Base-by-base conservation (phyloP, 1,139 yeast genomes). In the Eremothecium gossypii region DNA sequence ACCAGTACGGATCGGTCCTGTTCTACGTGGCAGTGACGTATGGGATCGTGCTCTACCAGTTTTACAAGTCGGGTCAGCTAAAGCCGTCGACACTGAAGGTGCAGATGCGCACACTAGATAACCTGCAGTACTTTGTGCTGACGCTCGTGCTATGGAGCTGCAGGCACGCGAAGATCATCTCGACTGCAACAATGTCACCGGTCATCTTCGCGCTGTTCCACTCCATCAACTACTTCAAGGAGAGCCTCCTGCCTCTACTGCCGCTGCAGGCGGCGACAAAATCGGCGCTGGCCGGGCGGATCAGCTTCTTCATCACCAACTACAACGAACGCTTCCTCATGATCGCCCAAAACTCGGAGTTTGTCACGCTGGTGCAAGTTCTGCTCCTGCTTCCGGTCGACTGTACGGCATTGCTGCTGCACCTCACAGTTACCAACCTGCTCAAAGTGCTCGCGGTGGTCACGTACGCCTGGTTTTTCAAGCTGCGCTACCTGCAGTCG, bases 201-300 rank as follows among this genome's bases (percentile, higher is more conserved):
- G 65, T 69, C 3, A 71, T 77, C n/a, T 78, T 70, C 58, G 74
- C 81, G 1, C 47, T 73, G 2, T 78, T 78, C 65, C 83, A 78
- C 60, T 62, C 71, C 20, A 59, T 76, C 47, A 67, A 69, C 31
- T 78, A 77, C 59, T 69, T 74, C 43, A 66, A 63, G 43, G 55
- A 58, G 17, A 57, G 57, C 38, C 38, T 68, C 27, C 47, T 68
- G 39, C 64, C 64, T 30, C 50, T 51, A 38, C 30, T 63, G 29
- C 66, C 69, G 1, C 45, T 56, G 14, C 41, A 47, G 17, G 47
- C 48, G 13, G 37, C 48, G 23, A 20, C 50, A 32, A 53, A 54
- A 41, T 47, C 41, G 26, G 34, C 48, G 9, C 38, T 54, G 27
- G 49, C 49, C 34, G 42, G 45, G 28, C 45, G 43, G 28, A 48